phyloP scores from a whole-genome alignment of 2,329 filamentous ascomycete species.

The Aspergillus fumigatiaffinis region DNA sequence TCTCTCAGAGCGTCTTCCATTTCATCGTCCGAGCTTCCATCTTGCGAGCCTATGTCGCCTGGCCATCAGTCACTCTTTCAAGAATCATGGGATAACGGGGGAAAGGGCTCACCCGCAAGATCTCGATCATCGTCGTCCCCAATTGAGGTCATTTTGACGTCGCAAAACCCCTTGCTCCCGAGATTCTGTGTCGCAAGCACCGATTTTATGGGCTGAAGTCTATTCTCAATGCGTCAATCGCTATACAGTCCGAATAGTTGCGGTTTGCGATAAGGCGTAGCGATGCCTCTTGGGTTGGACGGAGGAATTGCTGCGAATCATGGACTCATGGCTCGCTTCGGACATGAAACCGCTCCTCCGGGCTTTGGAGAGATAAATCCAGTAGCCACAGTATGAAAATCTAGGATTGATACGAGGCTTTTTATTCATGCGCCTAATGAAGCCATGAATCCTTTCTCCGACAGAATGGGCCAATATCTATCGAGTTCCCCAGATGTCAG shows the following conservation, averaged over 20 bases:
- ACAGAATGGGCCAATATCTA: background rate
- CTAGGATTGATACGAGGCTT: background rate
- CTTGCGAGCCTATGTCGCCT: constrained; percentile 40
- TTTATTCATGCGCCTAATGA: background rate
- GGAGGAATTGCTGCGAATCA: background rate
- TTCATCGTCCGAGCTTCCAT: constrained; percentile 48
- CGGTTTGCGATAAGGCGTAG: background rate
- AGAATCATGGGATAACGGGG: background rate
- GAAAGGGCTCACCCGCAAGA: constrained; percentile 30
- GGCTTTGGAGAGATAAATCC: background rate
- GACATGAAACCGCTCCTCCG: background rate
- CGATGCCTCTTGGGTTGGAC: background rate
- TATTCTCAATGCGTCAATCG: background rate
- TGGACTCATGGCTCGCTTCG: background rate
- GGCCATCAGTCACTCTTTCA: constrained; percentile 6
- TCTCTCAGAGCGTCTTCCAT: constrained; percentile 45
- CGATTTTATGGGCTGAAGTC: background rate
- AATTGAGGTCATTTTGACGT: constrained; percentile 28
- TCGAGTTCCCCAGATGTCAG: constrained; percentile 12
- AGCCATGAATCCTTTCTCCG: background rate
- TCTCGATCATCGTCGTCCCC: constrained; percentile 42
- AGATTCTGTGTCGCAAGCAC: background rate
- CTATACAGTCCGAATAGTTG: background rate
- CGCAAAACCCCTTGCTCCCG: background rate
- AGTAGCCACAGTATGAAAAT: background rate